Percentiles rank a stretch among this genome's conserved stretches.
These are phyloP conservation scores for Babesia gibsoni DNA, from an alignment of 169 alveolate species.

Conservation along the genomic window DNA sequence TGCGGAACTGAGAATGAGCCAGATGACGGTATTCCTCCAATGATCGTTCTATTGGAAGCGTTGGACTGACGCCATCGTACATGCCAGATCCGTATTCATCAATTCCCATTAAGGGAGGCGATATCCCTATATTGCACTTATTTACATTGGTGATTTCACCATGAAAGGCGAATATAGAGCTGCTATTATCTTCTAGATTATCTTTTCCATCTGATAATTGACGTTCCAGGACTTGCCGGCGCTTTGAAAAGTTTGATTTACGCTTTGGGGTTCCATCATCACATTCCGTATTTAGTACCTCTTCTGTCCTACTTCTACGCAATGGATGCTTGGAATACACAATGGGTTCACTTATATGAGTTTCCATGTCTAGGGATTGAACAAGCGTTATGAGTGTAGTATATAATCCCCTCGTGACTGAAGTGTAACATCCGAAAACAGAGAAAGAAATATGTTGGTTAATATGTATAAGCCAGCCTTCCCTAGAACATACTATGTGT, in stretches of 20 bases:
- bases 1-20: slow-evolving; percentile 19
- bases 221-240: slow-evolving; percentile 3
- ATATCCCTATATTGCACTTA: not conserved
- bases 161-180: not conserved
- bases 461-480: too few relatives aligned
- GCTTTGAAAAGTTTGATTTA: not conserved
- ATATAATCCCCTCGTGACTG: too few relatives aligned
- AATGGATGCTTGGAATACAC: not conserved
- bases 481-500: too few relatives aligned
- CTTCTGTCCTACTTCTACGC: not conserved
- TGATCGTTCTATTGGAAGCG: not conserved
- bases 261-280: not conserved
- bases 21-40: slow-evolving; percentile 22
- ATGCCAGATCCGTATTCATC: not conserved
- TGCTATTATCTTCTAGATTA: not conserved
- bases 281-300: not conserved
- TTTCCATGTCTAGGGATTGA: slow-evolving; percentile 8
- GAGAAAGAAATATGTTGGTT: too few relatives aligned
- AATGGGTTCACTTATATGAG: not conserved
- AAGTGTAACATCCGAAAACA: too few relatives aligned
- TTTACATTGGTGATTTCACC: not conserved
- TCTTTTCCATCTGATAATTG: not conserved
- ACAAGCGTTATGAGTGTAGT: too few relatives aligned
- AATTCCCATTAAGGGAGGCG: not conserved
- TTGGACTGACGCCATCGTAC: not conserved